Evolutionary conservation across 225 moss, liverwort and hornwort species (phyloP).

Genomic region (Sphagnum contortum): DNA sequence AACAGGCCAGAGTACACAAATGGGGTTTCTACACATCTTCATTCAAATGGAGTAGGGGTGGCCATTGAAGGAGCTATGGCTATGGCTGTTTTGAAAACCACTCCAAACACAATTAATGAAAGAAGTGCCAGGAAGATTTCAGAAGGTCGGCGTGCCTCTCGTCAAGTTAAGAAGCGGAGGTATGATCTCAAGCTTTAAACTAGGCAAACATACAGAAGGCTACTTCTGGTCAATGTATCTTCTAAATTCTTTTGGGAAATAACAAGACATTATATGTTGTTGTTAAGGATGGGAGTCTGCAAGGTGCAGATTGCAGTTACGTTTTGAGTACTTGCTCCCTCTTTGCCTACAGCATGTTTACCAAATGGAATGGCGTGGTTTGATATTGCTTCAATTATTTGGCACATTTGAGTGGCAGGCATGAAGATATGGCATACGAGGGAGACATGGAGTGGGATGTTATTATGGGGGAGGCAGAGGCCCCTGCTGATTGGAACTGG

Average conservation of each 20-base stretch:
- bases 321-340: too few species aligned
- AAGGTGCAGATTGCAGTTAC: too few species aligned
- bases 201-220: too few species aligned
- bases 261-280: too few species aligned
- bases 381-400: too few species aligned
- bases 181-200: constrained; percentile 2
- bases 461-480: constrained; percentile 44
- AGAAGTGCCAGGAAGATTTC: constrained; percentile 28
- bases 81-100: constrained; percentile 11
- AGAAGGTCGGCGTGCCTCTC: constrained; percentile 36
- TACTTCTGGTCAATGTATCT: too few species aligned
- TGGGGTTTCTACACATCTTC: constrained; percentile 14
- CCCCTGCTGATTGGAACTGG: constrained; percentile 45
- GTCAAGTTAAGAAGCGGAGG: constrained; percentile 48
- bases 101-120: constrained; percentile 16
- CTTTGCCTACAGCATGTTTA: too few species aligned
- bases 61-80: constrained; percentile 6
- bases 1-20: background rate
- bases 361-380: too few species aligned
- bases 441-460: constrained; percentile 70
- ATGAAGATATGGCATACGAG: constrained; percentile 73
- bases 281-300: too few species aligned
- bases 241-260: too few species aligned
- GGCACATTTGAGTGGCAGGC: constrained; percentile 11
- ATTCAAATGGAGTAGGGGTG: constrained; percentile 12